Conservation (phyloP, 768 basidiomycete genomes). For the Phaeolepiota aurea region DNA sequence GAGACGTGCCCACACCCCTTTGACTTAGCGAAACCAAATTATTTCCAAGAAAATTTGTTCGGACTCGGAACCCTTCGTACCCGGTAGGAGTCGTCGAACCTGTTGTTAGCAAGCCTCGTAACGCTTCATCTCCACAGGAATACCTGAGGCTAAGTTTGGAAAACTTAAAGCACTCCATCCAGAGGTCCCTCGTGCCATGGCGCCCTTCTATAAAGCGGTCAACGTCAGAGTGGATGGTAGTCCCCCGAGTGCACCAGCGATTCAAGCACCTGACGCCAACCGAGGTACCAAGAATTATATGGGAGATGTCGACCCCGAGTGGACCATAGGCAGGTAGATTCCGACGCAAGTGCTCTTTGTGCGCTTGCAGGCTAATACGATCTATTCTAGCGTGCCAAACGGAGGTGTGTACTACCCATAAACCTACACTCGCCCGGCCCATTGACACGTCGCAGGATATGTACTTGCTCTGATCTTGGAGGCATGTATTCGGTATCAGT, state of each 20-base stretch:
- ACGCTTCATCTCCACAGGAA: no score
- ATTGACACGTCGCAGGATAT: conserved; percentile 38
- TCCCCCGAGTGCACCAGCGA: neutral
- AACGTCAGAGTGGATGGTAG: conserved; percentile 18
- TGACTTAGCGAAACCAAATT: no score
- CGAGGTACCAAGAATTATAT: conserved; percentile 17
- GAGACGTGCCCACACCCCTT: no score
- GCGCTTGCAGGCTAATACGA: conserved; percentile 3
- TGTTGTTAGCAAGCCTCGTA: no score
- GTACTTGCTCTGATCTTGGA: conserved; percentile 46
- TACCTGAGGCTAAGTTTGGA: neutral
- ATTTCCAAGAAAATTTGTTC: no score
- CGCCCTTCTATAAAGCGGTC: conserved; percentile 29
- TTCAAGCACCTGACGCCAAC: conserved; percentile 10
- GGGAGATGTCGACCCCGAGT: conserved; percentile 36
- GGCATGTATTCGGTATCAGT: conserved; percentile 45
- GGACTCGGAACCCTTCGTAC: no score
- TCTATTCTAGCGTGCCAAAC: conserved; percentile 34
- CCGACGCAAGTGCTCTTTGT: neutral
- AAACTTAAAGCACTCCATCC: neutral
- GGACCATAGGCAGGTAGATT: conserved; percentile 33
- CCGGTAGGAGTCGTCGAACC: no score
- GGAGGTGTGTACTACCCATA: conserved; percentile 28
- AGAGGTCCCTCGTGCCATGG: conserved; percentile 18
- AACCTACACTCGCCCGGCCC: neutral